These are phyloP conservation scores for Persicaria maculosa DNA, from an alignment of 148 eudicot species.

Conservation along the genomic window DNA sequence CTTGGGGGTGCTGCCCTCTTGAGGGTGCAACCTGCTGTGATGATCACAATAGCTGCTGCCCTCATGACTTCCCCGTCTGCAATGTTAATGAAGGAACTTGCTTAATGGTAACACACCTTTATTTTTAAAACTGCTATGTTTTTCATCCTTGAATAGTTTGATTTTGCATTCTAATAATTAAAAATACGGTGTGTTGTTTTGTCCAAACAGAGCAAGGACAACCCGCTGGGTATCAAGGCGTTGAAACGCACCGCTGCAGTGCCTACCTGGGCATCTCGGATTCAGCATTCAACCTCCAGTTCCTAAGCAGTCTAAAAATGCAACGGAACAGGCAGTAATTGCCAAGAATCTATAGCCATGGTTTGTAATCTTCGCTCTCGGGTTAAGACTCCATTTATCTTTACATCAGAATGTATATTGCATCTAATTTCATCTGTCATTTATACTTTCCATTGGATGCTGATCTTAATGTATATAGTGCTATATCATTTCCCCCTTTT, in stretches of 20 bases:
- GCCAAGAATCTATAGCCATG: no score
- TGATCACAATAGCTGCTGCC: slow-evolving; percentile 24
- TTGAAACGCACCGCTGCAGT: slow-evolving; percentile 7
- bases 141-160: background rate
- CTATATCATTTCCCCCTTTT: no score
- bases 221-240: slow-evolving; percentile 13
- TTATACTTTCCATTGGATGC: no score
- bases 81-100: slow-evolving; percentile 22
- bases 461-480: no score
- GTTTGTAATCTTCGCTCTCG: no score
- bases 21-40: slow-evolving; percentile 24
- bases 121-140: background rate
- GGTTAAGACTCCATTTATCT: no score
- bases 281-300: no score
- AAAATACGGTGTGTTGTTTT: background rate
- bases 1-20: slow-evolving; percentile 32
- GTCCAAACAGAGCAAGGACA: slow-evolving; percentile 14
- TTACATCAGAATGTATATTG: no score
- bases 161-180: background rate
- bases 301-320: no score
- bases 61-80: slow-evolving; percentile 23
- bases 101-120: slow-evolving; percentile 15
- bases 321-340: no score
- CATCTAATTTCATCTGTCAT: no score
- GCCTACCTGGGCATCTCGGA: background rate